phyloP scores from a whole-genome alignment of 2,329 filamentous ascomycete genomes.

The Fusarium globosum region DNA sequence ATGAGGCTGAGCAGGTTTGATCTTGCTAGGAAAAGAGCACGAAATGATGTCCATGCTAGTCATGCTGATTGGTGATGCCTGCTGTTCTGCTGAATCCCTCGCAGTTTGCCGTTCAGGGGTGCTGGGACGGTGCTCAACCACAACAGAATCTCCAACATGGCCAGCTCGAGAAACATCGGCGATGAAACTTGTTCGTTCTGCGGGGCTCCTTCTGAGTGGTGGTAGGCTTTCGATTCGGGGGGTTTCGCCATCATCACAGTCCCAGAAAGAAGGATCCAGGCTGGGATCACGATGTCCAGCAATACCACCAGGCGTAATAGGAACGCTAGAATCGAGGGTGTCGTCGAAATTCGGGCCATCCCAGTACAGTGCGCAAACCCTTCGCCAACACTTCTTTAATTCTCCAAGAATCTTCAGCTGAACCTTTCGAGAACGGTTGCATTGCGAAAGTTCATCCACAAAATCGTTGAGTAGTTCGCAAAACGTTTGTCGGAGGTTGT shows the following conservation, averaged over 20 bases:
- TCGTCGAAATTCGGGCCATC: slow-evolving; percentile 76
- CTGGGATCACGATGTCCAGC: slow-evolving; percentile 68
- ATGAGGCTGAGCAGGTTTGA: slow-evolving; percentile 53
- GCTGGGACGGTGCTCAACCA: slow-evolving; percentile 57
- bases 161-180: slow-evolving; percentile 60
- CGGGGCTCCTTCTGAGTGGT: slow-evolving; percentile 42
- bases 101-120: slow-evolving; percentile 58
- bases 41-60: slow-evolving; percentile 71
- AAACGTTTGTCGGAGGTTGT: slow-evolving; percentile 78
- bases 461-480: slow-evolving; percentile 82
- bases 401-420: slow-evolving; percentile 89
- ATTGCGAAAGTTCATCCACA: slow-evolving; percentile 64
- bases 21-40: slow-evolving; percentile 71
- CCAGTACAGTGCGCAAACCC: slow-evolving; percentile 92
- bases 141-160: slow-evolving; percentile 59
- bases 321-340: slow-evolving; percentile 68
- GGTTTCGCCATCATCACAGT: slow-evolving; percentile 56
- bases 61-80: slow-evolving; percentile 65
- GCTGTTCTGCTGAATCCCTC: slow-evolving; percentile 34
- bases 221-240: slow-evolving; percentile 58
- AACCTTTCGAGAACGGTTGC: slow-evolving; percentile 59
- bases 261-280: slow-evolving; percentile 67
- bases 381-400: slow-evolving; percentile 96
- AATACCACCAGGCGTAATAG: slow-evolving; percentile 81
- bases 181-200: slow-evolving; percentile 55